These are phyloP conservation scores for Thielaviopsis ethacetica DNA, from an alignment of 2,329 filamentous ascomycete genomes.

Conservation along the genomic window DNA sequence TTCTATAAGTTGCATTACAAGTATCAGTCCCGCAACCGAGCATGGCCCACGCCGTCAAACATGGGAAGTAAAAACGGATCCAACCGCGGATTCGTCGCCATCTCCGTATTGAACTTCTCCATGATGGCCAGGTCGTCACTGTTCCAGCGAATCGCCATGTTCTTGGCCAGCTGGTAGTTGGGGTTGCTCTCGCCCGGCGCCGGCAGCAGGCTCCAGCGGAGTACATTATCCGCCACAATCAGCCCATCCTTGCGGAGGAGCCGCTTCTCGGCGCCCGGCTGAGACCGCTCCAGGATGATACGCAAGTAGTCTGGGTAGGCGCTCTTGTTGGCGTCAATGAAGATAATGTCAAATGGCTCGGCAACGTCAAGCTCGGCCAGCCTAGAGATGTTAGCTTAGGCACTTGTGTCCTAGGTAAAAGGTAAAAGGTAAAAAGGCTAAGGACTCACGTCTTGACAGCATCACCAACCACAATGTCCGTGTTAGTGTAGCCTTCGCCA, in stretches of 20 bases:
- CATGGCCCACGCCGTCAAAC: conserved; percentile 27
- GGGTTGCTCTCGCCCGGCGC: conserved; percentile 24
- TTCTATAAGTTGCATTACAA: not conserved
- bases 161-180: conserved; percentile 11
- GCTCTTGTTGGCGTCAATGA: conserved; percentile 37
- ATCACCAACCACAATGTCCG: conserved; percentile 5
- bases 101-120: conserved; percentile 14
- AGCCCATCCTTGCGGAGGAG: conserved; percentile 32
- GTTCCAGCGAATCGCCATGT: conserved; percentile 1
- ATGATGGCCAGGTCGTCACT: conserved; percentile 13
- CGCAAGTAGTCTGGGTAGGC: conserved; percentile 33
- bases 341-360: conserved; percentile 35
- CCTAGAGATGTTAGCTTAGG: conserved; percentile 13
- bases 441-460: not conserved
- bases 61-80: conserved; percentile 26
- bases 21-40: conserved; percentile 19
- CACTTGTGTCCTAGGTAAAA: too few relatives aligned
- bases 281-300: conserved; percentile 27
- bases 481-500: conserved; percentile 2
- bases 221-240: conserved; percentile 38
- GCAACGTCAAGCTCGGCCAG: conserved; percentile 19
- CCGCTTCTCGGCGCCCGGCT: conserved; percentile 21
- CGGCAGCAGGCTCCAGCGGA: conserved; percentile 32
- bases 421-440: too few relatives aligned
- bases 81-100: conserved; percentile 19